Evolutionary conservation across 169 alveolate species (phyloP).

Genomic region (Plasmodium cynomolgi): DNA sequence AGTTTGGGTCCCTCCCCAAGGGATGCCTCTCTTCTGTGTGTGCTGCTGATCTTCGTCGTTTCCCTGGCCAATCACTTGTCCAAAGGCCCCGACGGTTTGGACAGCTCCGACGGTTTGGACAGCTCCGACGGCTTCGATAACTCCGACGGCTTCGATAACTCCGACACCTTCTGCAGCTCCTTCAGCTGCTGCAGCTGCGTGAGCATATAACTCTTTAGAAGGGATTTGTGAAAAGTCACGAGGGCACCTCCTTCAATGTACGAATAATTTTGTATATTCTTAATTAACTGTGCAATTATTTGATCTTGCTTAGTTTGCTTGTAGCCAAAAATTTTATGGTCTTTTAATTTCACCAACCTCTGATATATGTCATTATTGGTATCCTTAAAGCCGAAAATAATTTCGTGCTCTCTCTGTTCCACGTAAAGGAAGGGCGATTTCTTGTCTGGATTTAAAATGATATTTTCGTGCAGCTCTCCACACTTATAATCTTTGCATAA

Average conservation of each 20-base stretch:
- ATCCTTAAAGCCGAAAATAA: conserved; percentile 53
- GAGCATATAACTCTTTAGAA: conserved; percentile 12
- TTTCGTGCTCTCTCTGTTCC: conserved; percentile 28
- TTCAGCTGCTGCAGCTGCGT: conserved; percentile 14
- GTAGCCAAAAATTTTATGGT: conserved; percentile 35
- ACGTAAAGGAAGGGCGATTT: conserved; percentile 51
- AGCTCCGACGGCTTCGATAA: not conserved
- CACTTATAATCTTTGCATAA: conserved; percentile 45
- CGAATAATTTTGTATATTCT: conserved; percentile 57
- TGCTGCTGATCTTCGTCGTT: not conserved
- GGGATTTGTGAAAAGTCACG: conserved; percentile 29
- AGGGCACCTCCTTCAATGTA: conserved; percentile 68
- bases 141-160: too few species aligned
- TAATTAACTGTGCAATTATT: conserved; percentile 38
- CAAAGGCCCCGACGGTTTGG: not conserved
- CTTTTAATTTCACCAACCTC: conserved; percentile 31
- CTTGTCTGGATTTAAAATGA: conserved; percentile 40
- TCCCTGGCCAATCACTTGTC: not conserved
- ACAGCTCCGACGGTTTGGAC: too few species aligned
- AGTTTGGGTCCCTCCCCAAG: not conserved
- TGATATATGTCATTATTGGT: conserved; percentile 63
- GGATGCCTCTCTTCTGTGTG: not conserved
- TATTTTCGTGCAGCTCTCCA: conserved; percentile 51
- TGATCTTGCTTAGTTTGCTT: not conserved
- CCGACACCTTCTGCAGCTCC: not conserved